These are phyloP conservation scores for Dioscorea zingiberensis DNA, from an alignment of 106 monocot genomes.

Conservation along the genomic window DNA sequence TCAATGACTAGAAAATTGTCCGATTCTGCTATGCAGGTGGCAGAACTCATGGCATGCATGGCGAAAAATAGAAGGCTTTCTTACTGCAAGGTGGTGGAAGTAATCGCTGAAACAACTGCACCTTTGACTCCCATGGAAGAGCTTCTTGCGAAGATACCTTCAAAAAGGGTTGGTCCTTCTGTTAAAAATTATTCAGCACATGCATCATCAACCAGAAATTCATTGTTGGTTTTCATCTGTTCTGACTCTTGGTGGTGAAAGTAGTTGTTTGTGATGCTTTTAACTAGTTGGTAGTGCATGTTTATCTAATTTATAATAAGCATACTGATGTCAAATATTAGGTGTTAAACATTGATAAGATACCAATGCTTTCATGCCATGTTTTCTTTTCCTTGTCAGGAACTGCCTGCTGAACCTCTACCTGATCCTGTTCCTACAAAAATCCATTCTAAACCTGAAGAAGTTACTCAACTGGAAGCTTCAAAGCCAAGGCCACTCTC, in stretches of 20 bases:
- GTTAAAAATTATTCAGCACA: background rate
- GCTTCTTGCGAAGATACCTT: constrained; percentile 66
- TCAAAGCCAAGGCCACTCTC: constrained; percentile 40
- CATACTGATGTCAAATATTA: too few relatives aligned
- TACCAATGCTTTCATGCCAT: background rate
- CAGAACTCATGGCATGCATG: constrained; percentile 89
- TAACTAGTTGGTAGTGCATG: too few relatives aligned
- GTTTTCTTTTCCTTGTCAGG: constrained; percentile 16
- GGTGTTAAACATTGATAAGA: too few relatives aligned
- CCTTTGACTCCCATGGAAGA: constrained; percentile 66
- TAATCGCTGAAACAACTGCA: constrained; percentile 84
- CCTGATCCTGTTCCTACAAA: constrained; percentile 10
- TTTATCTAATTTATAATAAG: too few relatives aligned
- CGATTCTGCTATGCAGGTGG: constrained; percentile 40
- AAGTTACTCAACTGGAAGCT: constrained; percentile 7
- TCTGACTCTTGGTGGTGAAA: too few relatives aligned
- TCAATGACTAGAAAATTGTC: too few relatives aligned
- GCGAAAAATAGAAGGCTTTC: constrained; percentile 70
- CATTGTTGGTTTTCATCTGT: too few relatives aligned
- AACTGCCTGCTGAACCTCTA: constrained; percentile 20
- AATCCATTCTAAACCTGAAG: constrained; percentile 10
- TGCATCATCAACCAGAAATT: background rate
- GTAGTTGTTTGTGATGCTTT: too few relatives aligned
- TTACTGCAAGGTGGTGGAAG: constrained; percentile 84
- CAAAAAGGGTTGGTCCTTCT: constrained; percentile 47